Evolutionary conservation across 768 basidiomycete species (phyloP).

Genomic region (Lentinula aciculospora): DNA sequence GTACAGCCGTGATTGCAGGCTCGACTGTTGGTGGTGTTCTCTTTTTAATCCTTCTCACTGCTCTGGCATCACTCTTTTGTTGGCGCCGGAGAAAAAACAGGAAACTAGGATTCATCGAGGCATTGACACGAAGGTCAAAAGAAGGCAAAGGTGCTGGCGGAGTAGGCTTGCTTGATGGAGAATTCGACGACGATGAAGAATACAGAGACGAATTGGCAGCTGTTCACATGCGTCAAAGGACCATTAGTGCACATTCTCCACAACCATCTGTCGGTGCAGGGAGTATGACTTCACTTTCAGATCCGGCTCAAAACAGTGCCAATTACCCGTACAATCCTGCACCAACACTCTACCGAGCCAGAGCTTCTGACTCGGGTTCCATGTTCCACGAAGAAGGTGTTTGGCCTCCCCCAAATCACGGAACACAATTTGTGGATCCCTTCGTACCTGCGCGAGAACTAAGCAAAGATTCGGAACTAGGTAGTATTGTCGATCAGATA

Average conservation of each 20-base stretch:
- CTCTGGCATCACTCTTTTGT: conserved; percentile 30
- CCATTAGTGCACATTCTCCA: conserved; percentile 1
- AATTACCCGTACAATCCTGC: conserved; percentile 15
- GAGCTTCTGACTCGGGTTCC: conserved; percentile 38
- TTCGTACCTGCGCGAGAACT: conserved; percentile 14
- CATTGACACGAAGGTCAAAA: conserved; percentile 17
- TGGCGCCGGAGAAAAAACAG: conserved; percentile 31
- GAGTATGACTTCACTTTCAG: conserved; percentile 2
- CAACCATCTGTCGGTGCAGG: conserved; percentile 4
- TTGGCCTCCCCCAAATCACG: conserved; percentile 34
- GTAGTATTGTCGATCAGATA: conserved; percentile 40
- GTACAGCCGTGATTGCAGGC: conserved; percentile 37
- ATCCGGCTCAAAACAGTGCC: conserved; percentile 7
- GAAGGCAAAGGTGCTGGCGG: conserved; percentile 18
- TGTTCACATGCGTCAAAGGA: conserved; percentile 14
- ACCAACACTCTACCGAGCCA: conserved; percentile 30
- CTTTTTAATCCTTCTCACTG: conserved; percentile 25
- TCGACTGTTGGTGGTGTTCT: conserved; percentile 29
- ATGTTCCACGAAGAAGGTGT: conserved; percentile 41
- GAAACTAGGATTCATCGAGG: conserved; percentile 21
- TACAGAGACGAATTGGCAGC: conserved; percentile 1
- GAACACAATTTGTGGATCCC: conserved; percentile 31
- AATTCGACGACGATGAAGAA: conserved; percentile 31
- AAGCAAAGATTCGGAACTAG: conserved; percentile 26
- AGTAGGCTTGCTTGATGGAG: conserved; percentile 27